Evolutionary conservation across 768 basidiomycete species (phyloP), one percentile per base, ranked within the genome.

Genomic region (Hygrocybe punicea): DNA sequence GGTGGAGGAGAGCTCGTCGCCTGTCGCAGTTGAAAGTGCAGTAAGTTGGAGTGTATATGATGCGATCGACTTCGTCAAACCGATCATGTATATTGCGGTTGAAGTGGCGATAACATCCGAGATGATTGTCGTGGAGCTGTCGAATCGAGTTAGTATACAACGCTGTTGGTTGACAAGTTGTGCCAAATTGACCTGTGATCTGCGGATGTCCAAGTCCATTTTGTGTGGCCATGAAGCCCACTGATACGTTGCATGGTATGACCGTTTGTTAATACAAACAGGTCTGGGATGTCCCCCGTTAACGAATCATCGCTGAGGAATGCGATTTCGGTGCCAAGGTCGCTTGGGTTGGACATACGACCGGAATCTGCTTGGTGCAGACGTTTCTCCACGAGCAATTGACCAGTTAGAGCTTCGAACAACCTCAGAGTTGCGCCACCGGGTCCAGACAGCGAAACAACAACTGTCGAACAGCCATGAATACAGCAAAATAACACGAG

Each of bases 381-480:
- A 11, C 76, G 76, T 40, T 75, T 80, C 69, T 98, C 93, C 53
- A 84, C 74, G 3, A 87, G 45, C 25, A 92, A 75, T 49, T 81
- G 69, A 2, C 93, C 94, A 0, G 81, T 84, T 2, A 72, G 63
- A 3, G 76, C 70, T 37, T 92, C 84, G 64, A 93, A 86, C 3
- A 83, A 68, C 19, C 93, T 84, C 17, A 92, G 72, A 2, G 76
- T 87, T 3, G 86, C 75, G 9, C 86, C 90, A 1, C 84, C 84
- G 2, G 84, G 78, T 8, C 92, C 91, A 45, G 94, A 94, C 19
- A 96, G 74, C 2, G 87, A 73, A 33, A 84, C 81, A 39, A 95
- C 71, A 36, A 75, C 93, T 93, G 54, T 9, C 36, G 40, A 23
- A 59, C 23, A 49, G 39, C 52, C 24, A 29, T 42, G 25, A n/a